Percentiles rank a stretch among this genome's conserved stretches.
Conservation (phyloP, 805 yeast genomes). For the Wickerhamia fluorescens region DNA sequence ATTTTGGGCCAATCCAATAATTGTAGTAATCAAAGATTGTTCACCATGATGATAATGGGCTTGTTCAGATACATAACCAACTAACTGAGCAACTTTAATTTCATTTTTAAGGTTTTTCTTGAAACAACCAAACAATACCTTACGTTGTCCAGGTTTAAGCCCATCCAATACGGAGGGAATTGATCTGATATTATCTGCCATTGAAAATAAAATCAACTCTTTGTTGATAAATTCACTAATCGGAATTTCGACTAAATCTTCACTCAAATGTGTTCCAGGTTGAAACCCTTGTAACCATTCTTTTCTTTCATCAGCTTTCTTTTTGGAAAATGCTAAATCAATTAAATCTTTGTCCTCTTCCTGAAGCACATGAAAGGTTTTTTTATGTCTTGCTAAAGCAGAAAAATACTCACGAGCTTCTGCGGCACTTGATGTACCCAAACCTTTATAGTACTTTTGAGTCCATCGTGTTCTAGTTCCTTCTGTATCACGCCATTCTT, state of each 20-base stretch:
- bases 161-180: constrained; percentile 94
- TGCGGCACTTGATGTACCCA: constrained; percentile 83
- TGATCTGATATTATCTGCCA: constrained; percentile 95
- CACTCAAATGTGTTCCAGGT: constrained; percentile 91
- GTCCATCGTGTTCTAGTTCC: constrained; percentile 74
- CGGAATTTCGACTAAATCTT: constrained; percentile 67
- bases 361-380: constrained; percentile 74
- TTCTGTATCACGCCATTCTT: constrained; percentile 82
- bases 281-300: constrained; percentile 89
- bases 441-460: constrained; percentile 95
- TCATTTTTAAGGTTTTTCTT: constrained; percentile 71
- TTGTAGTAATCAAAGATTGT: constrained; percentile 77
- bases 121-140: constrained; percentile 82
- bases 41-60: constrained; percentile 98
- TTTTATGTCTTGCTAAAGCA: constrained; percentile 78
- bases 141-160: constrained; percentile 94
- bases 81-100: constrained; percentile 84
- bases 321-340: constrained; percentile 90
- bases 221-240: constrained; percentile 91
- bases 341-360: constrained; percentile 70
- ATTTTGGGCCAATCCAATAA: constrained; percentile 90
- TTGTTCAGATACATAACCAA: constrained; percentile 81
- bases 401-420: constrained; percentile 89
- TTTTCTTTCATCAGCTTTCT: constrained; percentile 93
- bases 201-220: constrained; percentile 87